Base-by-base conservation (phyloP, 1,139 yeast species). In the Williopsis jadinii region DNA sequence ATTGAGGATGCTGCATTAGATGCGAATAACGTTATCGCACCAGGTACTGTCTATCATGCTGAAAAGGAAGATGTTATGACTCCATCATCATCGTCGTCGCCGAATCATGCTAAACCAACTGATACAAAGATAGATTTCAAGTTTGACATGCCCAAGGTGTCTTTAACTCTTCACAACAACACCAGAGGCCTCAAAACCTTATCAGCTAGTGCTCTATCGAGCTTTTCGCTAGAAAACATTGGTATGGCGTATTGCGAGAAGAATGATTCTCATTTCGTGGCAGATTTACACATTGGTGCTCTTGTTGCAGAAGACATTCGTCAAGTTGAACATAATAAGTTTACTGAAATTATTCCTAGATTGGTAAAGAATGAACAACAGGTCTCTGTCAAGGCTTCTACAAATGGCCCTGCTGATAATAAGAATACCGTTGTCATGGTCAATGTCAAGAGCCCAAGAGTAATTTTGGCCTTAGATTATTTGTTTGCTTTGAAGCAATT, bases 401-500 rank as follows among this genome's bases (percentile, higher is more conserved):
- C 79, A 1, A 70, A 67, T 27, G 71, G 74, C 2, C 61, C 64
- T 1, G 57, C 63, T 1, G 66, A 64, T 0, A 65, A 63, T 13
- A 69, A 70, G 43, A 63, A 71, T 32, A 67, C 76, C 5, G 74
- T 81, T 34, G 62, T 76, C 2, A 70, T 82, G 55, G 60, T 85
- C 10, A 77, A 87, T 0, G 73, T 90, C 11, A 95, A 88, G 50
- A 84, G 82, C 48, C 97, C 97, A 0, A 77, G 73, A 45, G 73
- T 84, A 14, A 80, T 92, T 39, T 62, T 92, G 38, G 97, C 97
- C 0, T 66, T 92, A 49, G 98, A 90, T 55, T 90, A 86, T 58
- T 56, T 92, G 35, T 76, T 88, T 62, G 90, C 92, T 1, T 58
- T 92, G 49, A 85, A 85, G 52, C 63, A 72, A 0, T 85, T 84